phyloP scores from a whole-genome alignment of 805 yeast species.

The Yarrowia sp. region DNA sequence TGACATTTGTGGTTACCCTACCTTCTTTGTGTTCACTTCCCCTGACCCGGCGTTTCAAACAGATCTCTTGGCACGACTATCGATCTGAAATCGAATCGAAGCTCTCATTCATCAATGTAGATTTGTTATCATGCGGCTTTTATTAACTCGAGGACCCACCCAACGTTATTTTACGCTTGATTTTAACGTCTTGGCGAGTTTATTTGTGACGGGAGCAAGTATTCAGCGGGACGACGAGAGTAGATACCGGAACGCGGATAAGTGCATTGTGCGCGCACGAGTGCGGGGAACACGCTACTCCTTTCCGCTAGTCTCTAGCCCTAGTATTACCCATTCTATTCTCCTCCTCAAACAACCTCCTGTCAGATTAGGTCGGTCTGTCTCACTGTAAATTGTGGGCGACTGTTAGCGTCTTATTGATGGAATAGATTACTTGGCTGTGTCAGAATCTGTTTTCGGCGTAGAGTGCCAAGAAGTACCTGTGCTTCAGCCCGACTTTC shows the following conservation, averaged over 20 bases:
- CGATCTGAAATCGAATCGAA: too few relatives aligned
- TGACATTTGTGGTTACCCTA: too few relatives aligned
- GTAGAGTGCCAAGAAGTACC: too few relatives aligned
- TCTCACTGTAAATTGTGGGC: background rate
- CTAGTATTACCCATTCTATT: background rate
- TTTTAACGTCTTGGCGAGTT: background rate
- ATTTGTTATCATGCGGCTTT: background rate
- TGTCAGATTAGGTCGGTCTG: background rate
- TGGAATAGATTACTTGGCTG: background rate
- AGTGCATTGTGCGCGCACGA: too few relatives aligned
- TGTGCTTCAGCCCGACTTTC: background rate
- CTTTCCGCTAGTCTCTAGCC: background rate
- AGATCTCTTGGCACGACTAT: too few relatives aligned
- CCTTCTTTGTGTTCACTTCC: too few relatives aligned
- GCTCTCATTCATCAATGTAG: too few relatives aligned
- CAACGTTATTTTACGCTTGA: slow-evolving; percentile 1
- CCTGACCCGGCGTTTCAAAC: too few relatives aligned
- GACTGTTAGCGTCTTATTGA: background rate
- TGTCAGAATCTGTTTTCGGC: too few relatives aligned
- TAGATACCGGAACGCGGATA: background rate
- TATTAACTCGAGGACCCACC: slow-evolving; percentile 10
- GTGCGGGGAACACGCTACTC: background rate
- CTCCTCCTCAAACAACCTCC: background rate
- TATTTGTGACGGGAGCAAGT: background rate
- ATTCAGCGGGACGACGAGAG: too few relatives aligned